phyloP scores from a whole-genome alignment of 2,329 filamentous ascomycete species.

The Malbranchea zuffiana region DNA sequence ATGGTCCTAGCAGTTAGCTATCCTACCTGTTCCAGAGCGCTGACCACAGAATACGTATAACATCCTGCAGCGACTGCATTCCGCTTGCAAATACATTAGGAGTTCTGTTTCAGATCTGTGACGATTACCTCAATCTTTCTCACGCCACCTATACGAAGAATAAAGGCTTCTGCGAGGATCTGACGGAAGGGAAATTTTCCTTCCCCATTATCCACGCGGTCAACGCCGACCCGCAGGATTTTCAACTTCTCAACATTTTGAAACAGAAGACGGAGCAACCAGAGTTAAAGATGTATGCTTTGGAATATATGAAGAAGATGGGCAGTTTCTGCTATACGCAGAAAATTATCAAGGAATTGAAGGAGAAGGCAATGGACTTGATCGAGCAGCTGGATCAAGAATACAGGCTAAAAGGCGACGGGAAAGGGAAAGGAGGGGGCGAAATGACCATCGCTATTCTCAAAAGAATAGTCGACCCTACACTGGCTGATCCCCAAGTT shows the following conservation, averaged over 20 bases:
- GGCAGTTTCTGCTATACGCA: conserved; percentile 82
- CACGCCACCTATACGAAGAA: conserved; percentile 58
- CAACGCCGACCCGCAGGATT: conserved; percentile 42
- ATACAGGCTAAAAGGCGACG: too few species aligned
- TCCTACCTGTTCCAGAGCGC: conserved; percentile 4
- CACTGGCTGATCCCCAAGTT: too few species aligned
- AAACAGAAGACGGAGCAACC: conserved; percentile 72
- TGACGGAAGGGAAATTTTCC: conserved; percentile 23
- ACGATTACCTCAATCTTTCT: conserved; percentile 74
- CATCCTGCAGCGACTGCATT: conserved; percentile 19
- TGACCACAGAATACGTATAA: neutral
- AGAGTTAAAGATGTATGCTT: conserved; percentile 77
- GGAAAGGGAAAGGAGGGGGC: neutral
- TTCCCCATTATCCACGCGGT: conserved; percentile 21
- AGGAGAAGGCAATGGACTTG: conserved; percentile 1
- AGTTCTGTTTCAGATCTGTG: conserved; percentile 26
- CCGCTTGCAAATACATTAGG: conserved; percentile 52
- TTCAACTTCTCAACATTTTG: conserved; percentile 77
- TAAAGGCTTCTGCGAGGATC: conserved; percentile 61
- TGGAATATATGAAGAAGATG: conserved; percentile 77
- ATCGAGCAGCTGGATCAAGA: conserved; percentile 7
- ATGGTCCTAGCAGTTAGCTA: conserved; percentile 1
- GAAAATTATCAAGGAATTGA: conserved; percentile 52
- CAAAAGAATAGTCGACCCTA: neutral
- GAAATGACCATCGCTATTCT: neutral